Percentiles rank a stretch among this genome's conserved stretches.
phyloP scores from a whole-genome alignment of 2,329 filamentous ascomycete genomes.

The Diaporthe sp. region DNA sequence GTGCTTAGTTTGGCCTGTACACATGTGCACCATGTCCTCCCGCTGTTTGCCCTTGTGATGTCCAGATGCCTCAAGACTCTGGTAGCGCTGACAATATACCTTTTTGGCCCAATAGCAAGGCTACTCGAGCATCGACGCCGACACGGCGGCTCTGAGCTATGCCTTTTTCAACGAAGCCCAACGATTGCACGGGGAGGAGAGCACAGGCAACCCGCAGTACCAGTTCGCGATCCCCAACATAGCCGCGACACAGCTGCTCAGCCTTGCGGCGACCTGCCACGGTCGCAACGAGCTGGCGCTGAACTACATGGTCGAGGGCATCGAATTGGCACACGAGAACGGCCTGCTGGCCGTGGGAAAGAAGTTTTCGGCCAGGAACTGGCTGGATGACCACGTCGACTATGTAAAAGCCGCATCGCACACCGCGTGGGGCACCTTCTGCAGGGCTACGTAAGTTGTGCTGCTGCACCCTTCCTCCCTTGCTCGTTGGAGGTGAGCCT shows the following conservation, averaged over 20 bases:
- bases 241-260: conserved; percentile 38
- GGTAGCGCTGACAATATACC: not conserved
- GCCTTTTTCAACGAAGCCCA: conserved; percentile 38
- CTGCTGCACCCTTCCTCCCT: too few relatives aligned
- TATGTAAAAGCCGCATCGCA: conserved; percentile 37
- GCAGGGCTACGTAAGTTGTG: conserved; percentile 37
- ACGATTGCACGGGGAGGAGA: conserved; percentile 31
- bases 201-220: conserved; percentile 24
- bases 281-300: conserved; percentile 29
- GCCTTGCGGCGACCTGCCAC: conserved; percentile 28
- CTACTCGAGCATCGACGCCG: conserved; percentile 34
- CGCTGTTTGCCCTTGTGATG: too few relatives aligned
- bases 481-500: not conserved
- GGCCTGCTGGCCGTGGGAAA: conserved; percentile 34
- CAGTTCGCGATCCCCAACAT: conserved; percentile 35
- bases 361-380: conserved; percentile 28
- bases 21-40: not conserved
- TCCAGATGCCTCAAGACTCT: not conserved
- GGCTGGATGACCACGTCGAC: conserved; percentile 38
- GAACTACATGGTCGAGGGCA: conserved; percentile 32
- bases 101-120: conserved; percentile 31
- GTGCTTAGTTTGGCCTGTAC: conserved; percentile 42
- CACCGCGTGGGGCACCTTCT: conserved; percentile 40
- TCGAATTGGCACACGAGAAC: conserved; percentile 33
- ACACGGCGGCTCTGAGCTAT: conserved; percentile 25